Percentiles rank a stretch among this genome's conserved stretches.
phyloP scores from a whole-genome alignment of 805 yeast species.

The Candida odintsovae region DNA sequence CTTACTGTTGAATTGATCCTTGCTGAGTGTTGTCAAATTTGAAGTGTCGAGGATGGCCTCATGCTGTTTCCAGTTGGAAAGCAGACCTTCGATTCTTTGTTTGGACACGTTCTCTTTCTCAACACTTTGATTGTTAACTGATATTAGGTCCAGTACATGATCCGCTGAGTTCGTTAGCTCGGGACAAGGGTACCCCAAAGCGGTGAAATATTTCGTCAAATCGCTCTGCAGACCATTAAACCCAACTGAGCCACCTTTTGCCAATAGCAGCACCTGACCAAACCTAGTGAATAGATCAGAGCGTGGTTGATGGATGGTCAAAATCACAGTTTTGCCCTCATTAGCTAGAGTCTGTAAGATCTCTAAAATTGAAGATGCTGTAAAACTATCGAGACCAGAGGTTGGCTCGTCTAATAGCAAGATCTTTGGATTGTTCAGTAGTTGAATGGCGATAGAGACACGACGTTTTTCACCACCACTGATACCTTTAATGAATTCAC shows the following conservation, averaged over 20 bases:
- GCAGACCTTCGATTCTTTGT: conserved; percentile 10
- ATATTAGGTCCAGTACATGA: conserved; percentile 64
- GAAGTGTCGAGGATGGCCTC: not conserved
- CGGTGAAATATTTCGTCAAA: conserved; percentile 43
- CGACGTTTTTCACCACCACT: conserved; percentile 83
- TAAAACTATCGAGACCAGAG: conserved; percentile 79
- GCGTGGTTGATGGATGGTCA: conserved; percentile 85
- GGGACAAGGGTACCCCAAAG: conserved; percentile 53
- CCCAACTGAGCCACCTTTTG: conserved; percentile 72
- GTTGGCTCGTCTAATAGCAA: conserved; percentile 84
- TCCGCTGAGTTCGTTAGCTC: conserved; percentile 67
- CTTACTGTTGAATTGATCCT: conserved; percentile 8
- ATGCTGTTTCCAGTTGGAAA: conserved; percentile 12
- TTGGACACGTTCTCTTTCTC: conserved; percentile 13
- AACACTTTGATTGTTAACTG: conserved; percentile 27
- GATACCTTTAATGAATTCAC: conserved; percentile 60
- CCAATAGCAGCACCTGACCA: conserved; percentile 67
- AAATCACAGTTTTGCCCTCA: conserved; percentile 63
- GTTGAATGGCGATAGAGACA: conserved; percentile 76
- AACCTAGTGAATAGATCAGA: conserved; percentile 60
- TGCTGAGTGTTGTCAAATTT: conserved; percentile 4
- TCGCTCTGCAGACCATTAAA: conserved; percentile 56
- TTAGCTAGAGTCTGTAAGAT: conserved; percentile 53
- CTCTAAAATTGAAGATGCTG: conserved; percentile 64
- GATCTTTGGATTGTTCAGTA: conserved; percentile 67